Conservation (phyloP, 164 flowering plant genomes). For the Piper longum region DNA sequence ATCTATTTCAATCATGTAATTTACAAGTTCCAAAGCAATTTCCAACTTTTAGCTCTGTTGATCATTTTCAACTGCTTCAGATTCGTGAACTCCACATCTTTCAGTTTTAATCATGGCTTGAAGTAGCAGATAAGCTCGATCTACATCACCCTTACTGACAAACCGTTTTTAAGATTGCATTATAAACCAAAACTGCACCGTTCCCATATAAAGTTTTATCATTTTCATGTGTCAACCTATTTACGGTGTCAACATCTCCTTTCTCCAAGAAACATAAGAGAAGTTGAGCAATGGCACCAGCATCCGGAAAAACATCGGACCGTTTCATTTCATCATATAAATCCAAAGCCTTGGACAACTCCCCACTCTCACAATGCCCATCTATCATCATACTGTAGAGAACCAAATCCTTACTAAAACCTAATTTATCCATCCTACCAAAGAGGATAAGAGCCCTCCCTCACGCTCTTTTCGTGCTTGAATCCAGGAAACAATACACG, state of each 20-base stretch:
- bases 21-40: constrained; percentile 46
- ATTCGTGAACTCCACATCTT: not conserved
- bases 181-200: constrained; percentile 20
- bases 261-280: constrained; percentile 27
- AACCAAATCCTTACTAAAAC: constrained; percentile 33
- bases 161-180: constrained; percentile 35
- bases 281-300: constrained; percentile 27
- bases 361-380: constrained; percentile 49
- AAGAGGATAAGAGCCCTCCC: constrained; percentile 56
- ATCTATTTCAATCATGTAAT: constrained; percentile 33
- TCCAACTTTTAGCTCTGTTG: constrained; percentile 32
- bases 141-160: constrained; percentile 26
- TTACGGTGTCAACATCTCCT: constrained; percentile 17
- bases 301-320: constrained; percentile 43
- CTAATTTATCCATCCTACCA: constrained; percentile 45
- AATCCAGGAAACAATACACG: constrained; percentile 64
- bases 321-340: constrained; percentile 53
- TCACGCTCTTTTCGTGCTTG: constrained; percentile 34
- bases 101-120: constrained; percentile 22
- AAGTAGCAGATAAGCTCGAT: constrained; percentile 43
- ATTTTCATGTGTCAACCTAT: constrained; percentile 16
- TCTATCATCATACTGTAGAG: constrained; percentile 57
- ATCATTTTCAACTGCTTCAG: constrained; percentile 4
- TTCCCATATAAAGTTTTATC: constrained; percentile 16
- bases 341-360: constrained; percentile 32